phyloP scores from a whole-genome alignment of 768 basidiomycete species.

The Mycena haematopus region DNA sequence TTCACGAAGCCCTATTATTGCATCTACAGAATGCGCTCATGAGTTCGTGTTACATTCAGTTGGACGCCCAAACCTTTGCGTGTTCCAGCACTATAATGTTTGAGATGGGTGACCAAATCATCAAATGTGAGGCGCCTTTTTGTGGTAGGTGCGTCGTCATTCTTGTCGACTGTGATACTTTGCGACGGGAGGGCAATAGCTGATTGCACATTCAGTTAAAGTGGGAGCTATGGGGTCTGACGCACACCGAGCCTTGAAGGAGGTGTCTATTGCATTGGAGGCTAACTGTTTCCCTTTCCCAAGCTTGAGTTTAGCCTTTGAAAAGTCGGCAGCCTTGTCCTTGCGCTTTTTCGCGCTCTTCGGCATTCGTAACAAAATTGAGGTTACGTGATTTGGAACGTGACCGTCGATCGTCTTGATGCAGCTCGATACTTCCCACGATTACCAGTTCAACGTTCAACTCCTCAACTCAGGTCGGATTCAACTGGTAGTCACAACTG shows the following conservation, averaged over 20 bases:
- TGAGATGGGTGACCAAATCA: constrained; percentile 78
- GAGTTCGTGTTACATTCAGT: neutral
- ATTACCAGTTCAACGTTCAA: no score
- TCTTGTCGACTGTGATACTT: constrained; percentile 68
- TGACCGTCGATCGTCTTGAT: neutral
- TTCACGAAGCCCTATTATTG: constrained; percentile 74
- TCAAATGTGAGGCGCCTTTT: constrained; percentile 75
- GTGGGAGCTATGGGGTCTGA: constrained; percentile 24
- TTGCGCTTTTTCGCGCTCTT: constrained; percentile 88
- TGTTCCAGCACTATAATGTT: constrained; percentile 82
- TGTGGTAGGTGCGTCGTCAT: constrained; percentile 69
- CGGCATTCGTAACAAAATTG: constrained; percentile 66
- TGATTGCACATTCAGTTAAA: constrained; percentile 41
- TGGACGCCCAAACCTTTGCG: constrained; percentile 62
- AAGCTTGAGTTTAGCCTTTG: constrained; percentile 96
- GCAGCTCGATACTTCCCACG: no score
- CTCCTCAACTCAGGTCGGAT: no score
- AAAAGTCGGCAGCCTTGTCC: constrained; percentile 88
- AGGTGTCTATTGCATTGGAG: constrained; percentile 90
- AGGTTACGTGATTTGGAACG: neutral
- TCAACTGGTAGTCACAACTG: no score
- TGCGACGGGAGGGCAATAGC: constrained; percentile 92
- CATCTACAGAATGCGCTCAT: constrained; percentile 53
- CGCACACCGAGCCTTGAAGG: constrained; percentile 93
- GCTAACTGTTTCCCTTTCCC: constrained; percentile 90